Evolutionary conservation across 208 protist species (phyloP), one percentile per base, ranked within the genome.

Genomic region (Jaenimonas drosophilae): DNA sequence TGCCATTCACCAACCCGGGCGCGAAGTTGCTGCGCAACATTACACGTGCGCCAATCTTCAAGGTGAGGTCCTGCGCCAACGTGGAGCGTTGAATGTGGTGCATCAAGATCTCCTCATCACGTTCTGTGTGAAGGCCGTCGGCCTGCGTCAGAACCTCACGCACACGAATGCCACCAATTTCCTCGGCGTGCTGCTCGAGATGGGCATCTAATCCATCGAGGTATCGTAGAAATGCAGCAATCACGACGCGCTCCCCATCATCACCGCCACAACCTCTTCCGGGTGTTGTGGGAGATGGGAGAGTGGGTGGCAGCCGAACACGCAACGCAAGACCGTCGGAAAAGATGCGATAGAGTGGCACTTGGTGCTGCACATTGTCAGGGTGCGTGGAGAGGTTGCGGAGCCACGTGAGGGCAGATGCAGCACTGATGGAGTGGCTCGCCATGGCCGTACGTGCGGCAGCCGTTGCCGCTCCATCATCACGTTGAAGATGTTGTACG

Each of bases 1-100:
- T 84, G 34, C 88, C 88, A 56, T 95, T 92, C 4, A 93, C 88
- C 24, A 93, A 64, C 23, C 54, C 58, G 0, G 58, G 64, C 1
- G 64, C 56, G 12, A 95, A 56, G 38, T 95, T 95, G 1, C 64
- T 57, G 30, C 78, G 68, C 21, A 92, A 66, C 84, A 95, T 91
- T 37, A 95, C 88, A 3, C 70, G 70, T 9, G 76, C 76, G 2
- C 87, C 87, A 4, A 78, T 43, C 41, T 91, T 88, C 1, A 91
- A 58, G 4, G 32, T 20, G 21, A 92, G 50, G 33, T 73, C 51
- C 4, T 36, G 32, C 7, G 51, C 56, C 49, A 88, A 70, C n/a
- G 78, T 63, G 2, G 73, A 64, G 17, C 50, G 55, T 2, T 57
- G 40, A 36, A 79, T 81, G 60, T 89, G 88, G 16, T 70, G 76